Conservation (phyloP, 192 early-diverging fungal genomes). For the Funneliformis mosseae region DNA sequence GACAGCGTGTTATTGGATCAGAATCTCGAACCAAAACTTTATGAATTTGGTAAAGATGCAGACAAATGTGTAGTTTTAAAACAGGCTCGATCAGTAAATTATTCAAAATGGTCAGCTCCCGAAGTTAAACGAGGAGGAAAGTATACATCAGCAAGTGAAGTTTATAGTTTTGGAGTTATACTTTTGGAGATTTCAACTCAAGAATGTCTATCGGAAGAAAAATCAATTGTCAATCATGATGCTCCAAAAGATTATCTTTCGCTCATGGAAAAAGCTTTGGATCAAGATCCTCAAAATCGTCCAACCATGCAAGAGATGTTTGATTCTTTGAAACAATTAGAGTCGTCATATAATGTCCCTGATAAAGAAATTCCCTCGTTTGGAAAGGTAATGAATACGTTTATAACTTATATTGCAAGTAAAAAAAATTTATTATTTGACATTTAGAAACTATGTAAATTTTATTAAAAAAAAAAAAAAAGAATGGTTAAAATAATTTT, state of each 20-base stretch:
- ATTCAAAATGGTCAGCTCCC: background rate
- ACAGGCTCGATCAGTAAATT: background rate
- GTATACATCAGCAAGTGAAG: background rate
- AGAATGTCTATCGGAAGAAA: background rate
- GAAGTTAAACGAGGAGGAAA: background rate
- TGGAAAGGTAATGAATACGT: too few species aligned
- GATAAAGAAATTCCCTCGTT: too few species aligned
- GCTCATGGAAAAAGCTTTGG: background rate
- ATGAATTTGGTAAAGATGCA: background rate
- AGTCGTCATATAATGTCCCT: background rate
- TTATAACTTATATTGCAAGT: too few species aligned
- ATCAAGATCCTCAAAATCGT: background rate
- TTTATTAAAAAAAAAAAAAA: too few species aligned
- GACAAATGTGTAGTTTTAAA: background rate
- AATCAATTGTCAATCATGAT: background rate
- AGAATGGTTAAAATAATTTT: too few species aligned
- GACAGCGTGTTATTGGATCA: background rate
- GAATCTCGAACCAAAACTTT: constrained; percentile 3
- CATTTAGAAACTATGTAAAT: too few species aligned
- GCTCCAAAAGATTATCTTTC: background rate
- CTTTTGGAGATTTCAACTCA: background rate
- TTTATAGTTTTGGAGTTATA: background rate
- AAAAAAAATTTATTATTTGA: too few species aligned
- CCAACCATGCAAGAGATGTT: background rate
- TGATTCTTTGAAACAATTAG: background rate